Evolutionary conservation across 2,329 filamentous ascomycete species (phyloP).

Genomic region (Ciborinia camelliae): DNA sequence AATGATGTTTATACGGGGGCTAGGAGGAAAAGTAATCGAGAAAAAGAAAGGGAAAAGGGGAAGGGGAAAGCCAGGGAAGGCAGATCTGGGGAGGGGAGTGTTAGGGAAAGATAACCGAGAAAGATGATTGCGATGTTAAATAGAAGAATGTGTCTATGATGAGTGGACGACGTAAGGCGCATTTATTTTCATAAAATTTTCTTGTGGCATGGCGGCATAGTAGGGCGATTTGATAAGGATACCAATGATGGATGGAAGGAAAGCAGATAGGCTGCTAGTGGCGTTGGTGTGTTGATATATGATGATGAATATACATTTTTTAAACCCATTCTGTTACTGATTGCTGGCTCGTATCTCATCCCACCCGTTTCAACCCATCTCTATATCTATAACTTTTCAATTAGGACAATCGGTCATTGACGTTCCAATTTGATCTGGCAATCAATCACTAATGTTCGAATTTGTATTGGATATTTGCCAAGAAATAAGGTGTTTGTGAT

Average conservation of each 20-base stretch:
- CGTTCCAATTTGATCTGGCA: too few species aligned
- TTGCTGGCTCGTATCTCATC: background rate
- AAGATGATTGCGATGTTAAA: background rate
- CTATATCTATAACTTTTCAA: too few species aligned
- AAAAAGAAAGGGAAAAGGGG: slow-evolving; percentile 5
- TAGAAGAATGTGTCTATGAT: background rate
- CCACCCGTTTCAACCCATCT: background rate
- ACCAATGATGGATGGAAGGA: slow-evolving; percentile 2
- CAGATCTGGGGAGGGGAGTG: slow-evolving; percentile 2
- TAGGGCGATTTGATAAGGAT: slow-evolving; percentile 4
- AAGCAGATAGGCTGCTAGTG: slow-evolving; percentile 1
- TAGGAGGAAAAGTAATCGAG: slow-evolving; percentile 27
- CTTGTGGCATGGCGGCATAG: background rate
- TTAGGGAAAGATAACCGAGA: slow-evolving; percentile 1
- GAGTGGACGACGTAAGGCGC: background rate
- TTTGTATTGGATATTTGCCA: too few species aligned
- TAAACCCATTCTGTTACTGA: background rate
- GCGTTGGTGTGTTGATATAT: slow-evolving; percentile 1
- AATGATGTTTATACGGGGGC: slow-evolving; percentile 91
- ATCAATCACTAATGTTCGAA: too few species aligned
- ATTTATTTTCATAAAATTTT: slow-evolving; percentile 10
- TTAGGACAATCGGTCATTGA: too few species aligned
- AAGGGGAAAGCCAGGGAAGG: slow-evolving; percentile 1
- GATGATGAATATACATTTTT: slow-evolving; percentile 6
- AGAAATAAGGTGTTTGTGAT: too few species aligned